phyloP scores from a whole-genome alignment of 78 protist genomes.

The Dictyostelium intermedium region DNA sequence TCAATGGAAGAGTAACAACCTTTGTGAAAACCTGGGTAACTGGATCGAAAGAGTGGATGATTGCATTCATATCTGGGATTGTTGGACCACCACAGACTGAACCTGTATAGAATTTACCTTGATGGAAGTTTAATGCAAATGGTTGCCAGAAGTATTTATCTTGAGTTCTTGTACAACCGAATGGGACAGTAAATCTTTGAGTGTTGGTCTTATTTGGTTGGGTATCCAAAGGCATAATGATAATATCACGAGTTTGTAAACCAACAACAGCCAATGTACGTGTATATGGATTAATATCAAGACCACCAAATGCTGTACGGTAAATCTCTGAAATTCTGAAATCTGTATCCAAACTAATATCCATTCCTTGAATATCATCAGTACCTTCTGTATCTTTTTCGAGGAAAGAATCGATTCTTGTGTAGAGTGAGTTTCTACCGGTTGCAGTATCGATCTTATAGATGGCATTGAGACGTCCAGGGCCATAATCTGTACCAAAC shows the following conservation, averaged over 20 bases:
- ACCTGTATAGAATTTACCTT: conserved; percentile 56
- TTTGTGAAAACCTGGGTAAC: neutral
- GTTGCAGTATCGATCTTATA: neutral
- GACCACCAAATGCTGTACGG: conserved; percentile 14
- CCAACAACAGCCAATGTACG: neutral
- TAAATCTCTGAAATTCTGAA: conserved; percentile 11
- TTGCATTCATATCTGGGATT: conserved; percentile 1
- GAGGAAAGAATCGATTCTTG: neutral
- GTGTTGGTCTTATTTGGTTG: conserved; percentile 20
- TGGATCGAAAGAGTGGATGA: conserved; percentile 9
- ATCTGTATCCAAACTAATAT: neutral
- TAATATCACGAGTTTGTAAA: neutral
- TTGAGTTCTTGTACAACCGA: neutral
- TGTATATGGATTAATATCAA: conserved; percentile 5
- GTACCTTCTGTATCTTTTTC: neutral
- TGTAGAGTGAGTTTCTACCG: neutral
- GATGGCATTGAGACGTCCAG: conserved; percentile 34
- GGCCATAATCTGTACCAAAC: conserved; percentile 48
- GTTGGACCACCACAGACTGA: conserved; percentile 30
- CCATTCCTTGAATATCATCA: neutral
- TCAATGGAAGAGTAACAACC: conserved; percentile 19
- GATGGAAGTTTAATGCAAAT: conserved; percentile 36
- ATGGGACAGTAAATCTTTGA: neutral
- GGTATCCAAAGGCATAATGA: conserved; percentile 22
- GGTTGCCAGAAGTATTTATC: conserved; percentile 1